Conservation (phyloP, 148 eudicot species). For the Mesembryanthemum crystallinum region DNA sequence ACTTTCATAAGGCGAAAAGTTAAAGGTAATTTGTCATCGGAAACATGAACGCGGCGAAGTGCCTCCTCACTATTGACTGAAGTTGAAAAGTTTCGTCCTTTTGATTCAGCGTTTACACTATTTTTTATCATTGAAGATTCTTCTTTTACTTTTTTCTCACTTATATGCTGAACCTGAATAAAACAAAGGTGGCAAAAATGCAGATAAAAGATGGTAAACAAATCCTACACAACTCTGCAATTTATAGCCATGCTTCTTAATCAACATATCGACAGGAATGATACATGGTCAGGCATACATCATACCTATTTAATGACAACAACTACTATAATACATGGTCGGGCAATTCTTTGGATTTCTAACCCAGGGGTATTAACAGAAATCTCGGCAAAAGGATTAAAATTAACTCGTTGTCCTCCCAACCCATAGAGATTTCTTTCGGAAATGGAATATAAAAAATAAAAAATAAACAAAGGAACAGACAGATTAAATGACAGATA, state of each 20-base stretch:
- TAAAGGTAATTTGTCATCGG: slow-evolving; percentile 46
- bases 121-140: slow-evolving; percentile 20
- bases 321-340: too few relatives aligned
- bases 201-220: background rate
- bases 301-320: background rate
- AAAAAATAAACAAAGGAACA: too few relatives aligned
- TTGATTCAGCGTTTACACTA: slow-evolving; percentile 20
- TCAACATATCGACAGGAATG: background rate
- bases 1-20: slow-evolving; percentile 81
- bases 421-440: too few relatives aligned
- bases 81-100: slow-evolving; percentile 7
- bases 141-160: slow-evolving; percentile 26
- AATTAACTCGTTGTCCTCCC: too few relatives aligned
- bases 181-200: slow-evolving; percentile 2
- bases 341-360: background rate
- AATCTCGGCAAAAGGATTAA: background rate
- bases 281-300: too few relatives aligned
- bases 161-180: slow-evolving; percentile 27
- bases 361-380: background rate
- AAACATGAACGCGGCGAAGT: slow-evolving; percentile 48
- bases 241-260: background rate
- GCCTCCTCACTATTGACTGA: slow-evolving; percentile 42
- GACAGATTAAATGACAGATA: too few relatives aligned
- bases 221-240: background rate
- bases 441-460: too few relatives aligned